Conservation (phyloP, 1,284 basidiomycete genomes). For the Rhizoctonia solani region DNA sequence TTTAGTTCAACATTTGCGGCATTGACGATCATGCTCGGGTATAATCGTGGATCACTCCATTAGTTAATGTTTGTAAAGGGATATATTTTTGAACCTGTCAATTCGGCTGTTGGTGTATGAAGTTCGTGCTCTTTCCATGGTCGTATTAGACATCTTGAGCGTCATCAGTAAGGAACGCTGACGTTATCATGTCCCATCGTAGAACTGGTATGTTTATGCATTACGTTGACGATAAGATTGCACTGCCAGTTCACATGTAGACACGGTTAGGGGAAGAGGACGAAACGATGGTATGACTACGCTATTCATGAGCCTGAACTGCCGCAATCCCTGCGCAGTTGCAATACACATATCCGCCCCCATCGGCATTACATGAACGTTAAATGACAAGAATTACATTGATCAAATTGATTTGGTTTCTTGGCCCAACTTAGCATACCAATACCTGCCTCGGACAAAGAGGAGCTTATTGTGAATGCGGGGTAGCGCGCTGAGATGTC, state of each 20-base stretch:
- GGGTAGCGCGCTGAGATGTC: not conserved
- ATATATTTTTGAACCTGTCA: not conserved
- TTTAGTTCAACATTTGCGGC: too few relatives aligned
- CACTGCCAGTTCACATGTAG: not conserved
- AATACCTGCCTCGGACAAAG: not conserved
- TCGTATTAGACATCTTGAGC: not conserved
- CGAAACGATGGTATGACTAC: not conserved
- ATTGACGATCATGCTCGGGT: too few relatives aligned
- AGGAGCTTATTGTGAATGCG: not conserved
- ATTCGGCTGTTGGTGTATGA: not conserved
- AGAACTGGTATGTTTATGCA: not conserved
- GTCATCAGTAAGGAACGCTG: not conserved
- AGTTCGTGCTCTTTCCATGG: not conserved
- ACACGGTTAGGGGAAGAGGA: not conserved
- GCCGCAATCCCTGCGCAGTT: too few relatives aligned
- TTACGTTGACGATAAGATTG: too few relatives aligned
- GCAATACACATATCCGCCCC: too few relatives aligned
- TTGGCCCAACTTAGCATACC: not conserved
- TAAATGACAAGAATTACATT: too few relatives aligned
- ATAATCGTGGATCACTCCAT: too few relatives aligned
- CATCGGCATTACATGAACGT: too few relatives aligned
- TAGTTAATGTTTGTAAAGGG: not conserved
- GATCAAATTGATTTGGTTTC: too few relatives aligned
- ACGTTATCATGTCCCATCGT: not conserved
- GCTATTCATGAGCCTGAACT: not conserved